Conservation (phyloP, 768 basidiomycete genomes). For the Mycena filopes region DNA sequence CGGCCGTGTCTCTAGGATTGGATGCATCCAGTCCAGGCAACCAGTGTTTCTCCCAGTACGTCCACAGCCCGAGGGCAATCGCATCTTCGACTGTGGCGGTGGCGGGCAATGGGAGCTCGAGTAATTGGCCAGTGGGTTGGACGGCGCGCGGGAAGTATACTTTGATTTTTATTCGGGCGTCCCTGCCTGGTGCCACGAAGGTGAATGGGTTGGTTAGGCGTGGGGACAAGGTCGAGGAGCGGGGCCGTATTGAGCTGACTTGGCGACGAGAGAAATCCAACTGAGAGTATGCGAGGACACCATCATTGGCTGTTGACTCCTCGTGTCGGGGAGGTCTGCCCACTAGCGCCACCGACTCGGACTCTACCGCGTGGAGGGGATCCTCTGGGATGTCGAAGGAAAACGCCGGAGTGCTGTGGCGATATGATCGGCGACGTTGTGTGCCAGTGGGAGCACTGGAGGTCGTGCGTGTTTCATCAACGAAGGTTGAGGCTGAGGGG, state of each 20-base stretch:
- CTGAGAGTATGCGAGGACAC: slow-evolving; percentile 5
- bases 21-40: slow-evolving; percentile 62
- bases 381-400: slow-evolving; percentile 19
- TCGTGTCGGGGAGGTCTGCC: neutral
- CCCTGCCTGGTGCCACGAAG: neutral
- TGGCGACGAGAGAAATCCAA: slow-evolving; percentile 48
- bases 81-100: slow-evolving; percentile 81
- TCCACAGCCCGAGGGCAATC: slow-evolving; percentile 75
- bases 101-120: slow-evolving; percentile 64
- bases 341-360: slow-evolving; percentile 24
- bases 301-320: neutral
- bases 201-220: slow-evolving; percentile 66
- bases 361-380: slow-evolving; percentile 24
- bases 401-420: neutral
- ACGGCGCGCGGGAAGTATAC: slow-evolving; percentile 75
- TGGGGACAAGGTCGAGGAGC: slow-evolving; percentile 62
- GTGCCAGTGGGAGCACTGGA: no score
- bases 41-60: slow-evolving; percentile 72
- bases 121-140: slow-evolving; percentile 52
- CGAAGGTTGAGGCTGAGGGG: slow-evolving; percentile 10
- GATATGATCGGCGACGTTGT: no score
- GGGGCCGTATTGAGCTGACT: slow-evolving; percentile 41
- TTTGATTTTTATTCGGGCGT: slow-evolving; percentile 41
- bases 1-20: slow-evolving; percentile 8
- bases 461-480: no score